phyloP scores from a whole-genome alignment of 306 rosid species.

The Malus asiatica region DNA sequence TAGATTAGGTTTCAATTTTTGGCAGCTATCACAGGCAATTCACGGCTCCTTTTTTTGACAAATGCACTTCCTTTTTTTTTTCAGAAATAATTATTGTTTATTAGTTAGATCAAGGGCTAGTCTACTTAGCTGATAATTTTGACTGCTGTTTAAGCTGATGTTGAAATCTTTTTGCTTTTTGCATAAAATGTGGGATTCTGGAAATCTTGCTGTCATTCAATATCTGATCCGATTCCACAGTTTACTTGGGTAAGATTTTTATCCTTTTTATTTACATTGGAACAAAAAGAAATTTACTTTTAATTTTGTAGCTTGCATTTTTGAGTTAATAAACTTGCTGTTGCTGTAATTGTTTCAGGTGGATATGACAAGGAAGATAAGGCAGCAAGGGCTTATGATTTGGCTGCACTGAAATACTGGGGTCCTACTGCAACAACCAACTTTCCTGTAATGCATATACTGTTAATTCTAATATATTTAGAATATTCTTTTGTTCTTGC shows the following conservation, averaged over 20 bases:
- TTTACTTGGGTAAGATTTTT: constrained; percentile 70
- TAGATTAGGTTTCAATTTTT: neutral
- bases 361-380: constrained; percentile 98
- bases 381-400: constrained; percentile 97
- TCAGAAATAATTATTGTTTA: neutral
- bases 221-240: constrained; percentile 42
- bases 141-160: constrained; percentile 35
- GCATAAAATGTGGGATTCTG: constrained; percentile 56
- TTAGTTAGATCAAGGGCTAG: neutral
- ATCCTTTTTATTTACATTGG: neutral
- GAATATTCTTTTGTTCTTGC: neutral
- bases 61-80: neutral
- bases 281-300: neutral
- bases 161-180: constrained; percentile 33
- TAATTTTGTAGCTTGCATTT: neutral
- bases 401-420: constrained; percentile 98
- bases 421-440: constrained; percentile 91
- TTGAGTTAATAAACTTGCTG: neutral
- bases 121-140: constrained; percentile 22
- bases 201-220: constrained; percentile 27
- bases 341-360: constrained; percentile 34
- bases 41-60: neutral
- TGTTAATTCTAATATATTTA: neutral
- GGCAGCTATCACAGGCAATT: constrained; percentile 7
- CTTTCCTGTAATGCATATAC: constrained; percentile 56